Evolutionary conservation across 495 filamentous ascomycete genomes (phyloP), one percentile per base, ranked within the genome.

Genomic region (Wilcoxina mikolae): DNA sequence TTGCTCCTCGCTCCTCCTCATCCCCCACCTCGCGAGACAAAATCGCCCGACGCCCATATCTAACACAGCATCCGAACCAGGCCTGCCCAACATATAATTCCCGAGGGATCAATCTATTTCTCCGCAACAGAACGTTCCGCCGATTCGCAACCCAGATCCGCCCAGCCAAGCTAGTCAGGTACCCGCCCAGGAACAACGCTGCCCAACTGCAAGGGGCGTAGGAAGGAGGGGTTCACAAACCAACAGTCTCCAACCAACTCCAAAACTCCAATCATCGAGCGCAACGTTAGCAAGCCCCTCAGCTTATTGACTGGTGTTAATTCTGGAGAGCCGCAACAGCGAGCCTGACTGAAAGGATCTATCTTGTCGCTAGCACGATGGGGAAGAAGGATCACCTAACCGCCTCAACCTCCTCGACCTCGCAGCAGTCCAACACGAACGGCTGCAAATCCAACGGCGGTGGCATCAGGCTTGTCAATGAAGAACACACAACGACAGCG

Each of bases 91-190:
- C n/a, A n/a, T n/a, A n/a, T n/a, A n/a, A n/a, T n/a, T n/a, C n/a
- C n/a, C n/a, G n/a, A n/a, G n/a, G n/a, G n/a, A n/a, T 39, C 35
- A 39, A 12, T 39, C 35, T 39, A 39, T 39, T 39, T 39, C 35
- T 39, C 35, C 35, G 35, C 35, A 39, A 5, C 35, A 39, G 20
- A 15, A 18, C 4, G 35, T 39, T 39, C 35, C 35, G 35, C 35
- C 43, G 43, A 46, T 24, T 46, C n/a, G n/a, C n/a, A 46, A 18
- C n/a, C 43, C 43, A 46, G 43, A 46, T 17, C 43, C 43, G 43
- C 43, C 43, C 43, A 46, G 43, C n/a, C 43, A 12, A 11, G 23
- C 43, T 46, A 46, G 43, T 46, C 43, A 46, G 43, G 43, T 46
- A 46, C 43, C 43, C 43, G 43, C 43, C 31, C 43, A 46, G n/a